Conservation (phyloP, 2,329 filamentous ascomycete genomes). For the Thelonectria olida region DNA sequence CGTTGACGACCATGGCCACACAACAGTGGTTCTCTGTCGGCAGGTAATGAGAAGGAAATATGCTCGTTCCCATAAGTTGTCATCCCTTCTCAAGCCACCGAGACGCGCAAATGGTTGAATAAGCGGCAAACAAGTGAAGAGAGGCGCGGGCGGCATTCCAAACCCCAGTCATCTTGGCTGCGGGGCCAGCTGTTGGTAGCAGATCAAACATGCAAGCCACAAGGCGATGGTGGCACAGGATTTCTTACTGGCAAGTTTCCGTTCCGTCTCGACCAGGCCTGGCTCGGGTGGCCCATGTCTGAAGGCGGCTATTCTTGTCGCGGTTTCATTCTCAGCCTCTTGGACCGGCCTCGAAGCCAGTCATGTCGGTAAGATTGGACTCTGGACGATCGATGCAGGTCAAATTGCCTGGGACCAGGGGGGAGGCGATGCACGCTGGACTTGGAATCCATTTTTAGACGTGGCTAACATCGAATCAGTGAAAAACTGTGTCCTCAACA, state of each 20-base stretch:
- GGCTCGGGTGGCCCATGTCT: no score
- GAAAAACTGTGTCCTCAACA: no score
- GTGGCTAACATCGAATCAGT: neutral
- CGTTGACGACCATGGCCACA: neutral
- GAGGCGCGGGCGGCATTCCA: no score
- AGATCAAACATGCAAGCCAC: neutral
- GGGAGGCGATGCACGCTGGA: slow-evolving; percentile 10
- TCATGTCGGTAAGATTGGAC: slow-evolving; percentile 25
- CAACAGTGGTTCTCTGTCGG: no score
- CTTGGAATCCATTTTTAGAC: slow-evolving; percentile 38
- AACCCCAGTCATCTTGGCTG: neutral
- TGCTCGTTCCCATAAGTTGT: no score
- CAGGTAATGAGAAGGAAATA: no score
- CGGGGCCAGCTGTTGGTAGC: no score
- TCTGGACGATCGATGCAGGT: slow-evolving; percentile 33
- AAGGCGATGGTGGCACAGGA: neutral
- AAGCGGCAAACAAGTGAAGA: neutral
- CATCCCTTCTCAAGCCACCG: no score
- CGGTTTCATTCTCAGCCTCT: slow-evolving; percentile 15
- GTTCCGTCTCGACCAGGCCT: no score
- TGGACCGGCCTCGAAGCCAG: slow-evolving; percentile 3
- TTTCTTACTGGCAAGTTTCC: no score
- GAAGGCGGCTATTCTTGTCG: slow-evolving; percentile 3
- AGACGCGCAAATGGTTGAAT: no score
- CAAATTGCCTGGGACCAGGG: slow-evolving; percentile 35